Evolutionary conservation across 768 basidiomycete genomes (phyloP), one percentile per base, ranked within the genome.

Genomic region (Rhodotorula taiwanensis): DNA sequence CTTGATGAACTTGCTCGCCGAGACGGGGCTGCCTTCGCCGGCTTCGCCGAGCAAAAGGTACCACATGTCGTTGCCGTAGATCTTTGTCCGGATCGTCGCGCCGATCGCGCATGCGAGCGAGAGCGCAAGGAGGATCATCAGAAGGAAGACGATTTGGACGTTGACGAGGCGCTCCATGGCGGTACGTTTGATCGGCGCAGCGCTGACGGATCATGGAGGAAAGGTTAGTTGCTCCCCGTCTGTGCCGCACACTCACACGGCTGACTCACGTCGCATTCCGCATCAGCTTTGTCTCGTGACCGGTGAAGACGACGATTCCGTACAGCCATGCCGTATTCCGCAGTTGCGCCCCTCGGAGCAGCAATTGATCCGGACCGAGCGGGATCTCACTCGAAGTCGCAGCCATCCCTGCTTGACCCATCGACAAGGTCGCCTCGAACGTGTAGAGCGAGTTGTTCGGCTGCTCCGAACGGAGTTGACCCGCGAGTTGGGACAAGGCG

Each of bases 281-380:
- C 91, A 98, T 93, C 42, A 99, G 77, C 76, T 99, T 99, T 25
- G 95, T 98, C 79, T 99, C 93, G 73, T 98, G 95, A 0, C 95
- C 95, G 0, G 92, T 94, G 71, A 91, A 97, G 45, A 98, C 87
- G 39, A 86, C 86, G 13, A 99, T 74, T 18, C 93, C 94, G 75
- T 97, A 98, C 33, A 88, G 83, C 95, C 95, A 99, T 14, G 87
- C 84, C 4, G 95, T 98, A 75, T 99, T 99, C 59, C 95, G 82
- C 60, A 99, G 75, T 75, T 99, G 95, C 33, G 95, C 93, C 1
- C 95, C 95, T 36, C 95, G 84, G 44, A 99, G 79, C 16, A 98
- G 80, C 72, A 98, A 80, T 75, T 99, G 95, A 73, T 95, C 92
- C 1, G 95, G 94, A 6, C 93, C 92, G 21, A 98, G 77, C 2